Base-by-base conservation (phyloP, 345 rosid species). In the Physaria fendleri region DNA sequence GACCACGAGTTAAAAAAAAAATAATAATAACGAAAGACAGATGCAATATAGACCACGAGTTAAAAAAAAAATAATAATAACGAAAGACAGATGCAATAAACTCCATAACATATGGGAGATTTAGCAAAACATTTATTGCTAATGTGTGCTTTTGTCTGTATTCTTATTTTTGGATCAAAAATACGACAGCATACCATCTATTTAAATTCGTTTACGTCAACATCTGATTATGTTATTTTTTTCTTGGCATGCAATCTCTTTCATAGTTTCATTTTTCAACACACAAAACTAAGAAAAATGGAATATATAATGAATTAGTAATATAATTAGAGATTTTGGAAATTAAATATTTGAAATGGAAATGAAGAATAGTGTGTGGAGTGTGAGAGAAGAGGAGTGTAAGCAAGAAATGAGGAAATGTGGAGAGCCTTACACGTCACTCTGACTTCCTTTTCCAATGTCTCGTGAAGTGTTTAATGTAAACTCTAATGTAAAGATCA, bases 351-450 rank as follows among this genome's bases (percentile, higher is more conserved):
- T 1, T 43, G 41, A 16, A 12, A 38, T 8, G 32, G 64, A 47
- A 17, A 25, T 12, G 58, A n/a, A 14, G 6, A 18, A 37, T 8
- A 50, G 58, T 22, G 57, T 39, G 68, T 51, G 59, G 68, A 52
- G 68, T 52, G 60, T 32, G 7, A 38, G 6, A 62, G 43, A 65
- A 16, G 62, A 43, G 15, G 39, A 65, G 47, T 65, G 69, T 65
- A 65, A 54, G 68, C 4, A 63, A 63, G 20, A 50, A 27, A 27
- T 37, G 4, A 20, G 14, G 23, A 51, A 14, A 65, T 37, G 21
- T 4, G 28, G 44, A 16, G 21, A 42, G 12, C 8, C 47, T 65
- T 44, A 54, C 55, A 45, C 62, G 62, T 65, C 35, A 52, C 32
- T 6, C 0, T 62, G 13, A 15, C 34, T 52, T 34, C 15, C 60